These are phyloP conservation scores for Forsythia viridissima DNA, from an alignment of 257 asterid species.

Conservation along the genomic window DNA sequence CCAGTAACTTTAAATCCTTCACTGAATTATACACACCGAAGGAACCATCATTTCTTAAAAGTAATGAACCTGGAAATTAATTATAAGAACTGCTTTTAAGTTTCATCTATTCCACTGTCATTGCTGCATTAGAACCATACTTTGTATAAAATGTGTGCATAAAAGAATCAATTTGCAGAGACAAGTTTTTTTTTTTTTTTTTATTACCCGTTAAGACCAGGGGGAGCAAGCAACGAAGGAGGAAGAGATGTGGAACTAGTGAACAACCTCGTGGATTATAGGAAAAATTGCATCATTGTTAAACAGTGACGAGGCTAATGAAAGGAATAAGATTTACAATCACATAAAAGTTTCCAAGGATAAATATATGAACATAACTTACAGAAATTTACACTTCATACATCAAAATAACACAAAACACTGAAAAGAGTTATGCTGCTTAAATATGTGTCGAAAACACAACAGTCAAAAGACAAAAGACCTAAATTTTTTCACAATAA, in stretches of 20 bases:
- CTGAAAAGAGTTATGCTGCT: slow-evolving; percentile 31
- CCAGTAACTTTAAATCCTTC: not conserved
- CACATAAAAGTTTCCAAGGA: not conserved
- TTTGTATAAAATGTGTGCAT: no score
- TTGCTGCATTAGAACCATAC: no score
- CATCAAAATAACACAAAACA: slow-evolving; percentile 32
- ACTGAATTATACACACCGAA: not conserved
- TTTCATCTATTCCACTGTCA: not conserved
- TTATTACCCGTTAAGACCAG: no score
- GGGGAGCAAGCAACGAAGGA: no score
- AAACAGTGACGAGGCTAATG: not conserved
- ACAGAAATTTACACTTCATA: slow-evolving; percentile 50
- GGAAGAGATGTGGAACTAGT: no score
- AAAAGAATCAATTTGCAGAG: no score
- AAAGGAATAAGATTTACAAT: slow-evolving; percentile 17
- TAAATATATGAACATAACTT: slow-evolving; percentile 28
- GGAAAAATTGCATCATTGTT: no score
- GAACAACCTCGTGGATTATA: no score
- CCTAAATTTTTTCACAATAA: slow-evolving; percentile 29
- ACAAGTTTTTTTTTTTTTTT: no score
- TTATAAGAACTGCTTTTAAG: not conserved
- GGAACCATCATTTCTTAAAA: not conserved
- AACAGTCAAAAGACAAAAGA: slow-evolving; percentile 18
- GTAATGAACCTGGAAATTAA: not conserved
- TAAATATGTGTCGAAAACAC: slow-evolving; percentile 28